A percentile compares a stretch with the other conserved stretches of the same genome.
These are phyloP conservation scores for Rhodotorula sp. DNA, from an alignment of 1,284 basidiomycete genomes.

Conservation along the genomic window DNA sequence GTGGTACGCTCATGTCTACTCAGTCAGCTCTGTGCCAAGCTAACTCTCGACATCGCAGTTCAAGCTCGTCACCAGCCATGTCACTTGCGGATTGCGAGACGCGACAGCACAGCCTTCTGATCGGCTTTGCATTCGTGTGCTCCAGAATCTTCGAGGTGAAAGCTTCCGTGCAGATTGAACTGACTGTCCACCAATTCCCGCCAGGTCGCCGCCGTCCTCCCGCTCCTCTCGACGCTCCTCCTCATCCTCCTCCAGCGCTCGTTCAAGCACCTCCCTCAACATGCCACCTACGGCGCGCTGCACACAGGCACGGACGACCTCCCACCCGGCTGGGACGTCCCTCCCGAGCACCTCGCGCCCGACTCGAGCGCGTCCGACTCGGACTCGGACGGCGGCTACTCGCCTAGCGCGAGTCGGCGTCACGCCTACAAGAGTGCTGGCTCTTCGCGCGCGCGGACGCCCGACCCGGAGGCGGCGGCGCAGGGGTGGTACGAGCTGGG, in stretches of 20 bases:
- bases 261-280: neutral
- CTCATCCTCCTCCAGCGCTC: conserved; percentile 13
- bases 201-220: conserved; percentile 18
- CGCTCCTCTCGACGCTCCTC: conserved; percentile 1
- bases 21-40: too few relatives aligned
- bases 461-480: neutral
- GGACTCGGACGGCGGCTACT: neutral
- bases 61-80: neutral
- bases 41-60: neutral
- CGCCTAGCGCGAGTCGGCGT: too few relatives aligned
- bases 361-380: conserved; percentile 27
- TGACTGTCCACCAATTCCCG: neutral
- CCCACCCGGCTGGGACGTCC: conserved; percentile 25
- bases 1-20: too few relatives aligned
- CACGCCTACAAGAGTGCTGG: neutral
- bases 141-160: too few relatives aligned
- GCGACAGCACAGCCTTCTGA: neutral
- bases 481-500: conserved; percentile 22
- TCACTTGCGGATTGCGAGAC: neutral
- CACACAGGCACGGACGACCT: conserved; percentile 13
- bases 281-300: neutral
- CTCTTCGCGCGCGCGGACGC: neutral
- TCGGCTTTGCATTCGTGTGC: conserved; percentile 11
- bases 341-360: conserved; percentile 15
- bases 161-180: neutral